phyloP scores from a whole-genome alignment of 768 basidiomycete genomes.

The Boletus vinaceobasis region DNA sequence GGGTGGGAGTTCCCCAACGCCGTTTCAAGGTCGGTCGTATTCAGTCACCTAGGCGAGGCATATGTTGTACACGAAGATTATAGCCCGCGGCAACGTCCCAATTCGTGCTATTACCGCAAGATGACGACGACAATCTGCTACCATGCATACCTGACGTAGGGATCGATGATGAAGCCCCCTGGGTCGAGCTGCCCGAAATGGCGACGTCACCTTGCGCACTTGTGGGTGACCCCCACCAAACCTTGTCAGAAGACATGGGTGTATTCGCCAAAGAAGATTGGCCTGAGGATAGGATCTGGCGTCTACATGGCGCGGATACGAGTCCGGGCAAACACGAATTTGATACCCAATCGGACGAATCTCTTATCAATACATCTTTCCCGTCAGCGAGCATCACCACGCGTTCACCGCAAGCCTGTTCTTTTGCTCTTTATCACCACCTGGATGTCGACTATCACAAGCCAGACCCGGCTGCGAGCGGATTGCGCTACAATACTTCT shows the following conservation, averaged over 20 bases:
- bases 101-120: slow-evolving; percentile 7
- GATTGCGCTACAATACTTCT: slow-evolving; percentile 10
- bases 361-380: slow-evolving; percentile 23
- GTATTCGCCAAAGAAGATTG: slow-evolving; percentile 14
- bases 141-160: slow-evolving; percentile 4
- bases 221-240: not conserved
- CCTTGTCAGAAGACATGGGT: slow-evolving; percentile 15
- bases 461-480: slow-evolving; percentile 10
- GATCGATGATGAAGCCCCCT: slow-evolving; percentile 4
- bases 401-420: slow-evolving; percentile 7
- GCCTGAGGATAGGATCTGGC: slow-evolving; percentile 15
- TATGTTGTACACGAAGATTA: slow-evolving; percentile 3
- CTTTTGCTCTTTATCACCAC: slow-evolving; percentile 19
- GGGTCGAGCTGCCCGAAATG: slow-evolving; percentile 17
- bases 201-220: slow-evolving; percentile 1
- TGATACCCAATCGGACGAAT: slow-evolving; percentile 17
- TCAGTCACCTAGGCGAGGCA: not conserved
- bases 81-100: slow-evolving; percentile 18
- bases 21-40: slow-evolving; percentile 45
- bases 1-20: slow-evolving; percentile 37
- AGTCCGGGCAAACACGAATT: slow-evolving; percentile 1
- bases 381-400: slow-evolving; percentile 19
- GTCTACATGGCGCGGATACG: slow-evolving; percentile 3
- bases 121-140: slow-evolving; percentile 25
- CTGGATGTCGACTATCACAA: slow-evolving; percentile 4